phyloP scores from a whole-genome alignment of 495 filamentous ascomycete species.

The Paragyromitra xinjiangensis region DNA sequence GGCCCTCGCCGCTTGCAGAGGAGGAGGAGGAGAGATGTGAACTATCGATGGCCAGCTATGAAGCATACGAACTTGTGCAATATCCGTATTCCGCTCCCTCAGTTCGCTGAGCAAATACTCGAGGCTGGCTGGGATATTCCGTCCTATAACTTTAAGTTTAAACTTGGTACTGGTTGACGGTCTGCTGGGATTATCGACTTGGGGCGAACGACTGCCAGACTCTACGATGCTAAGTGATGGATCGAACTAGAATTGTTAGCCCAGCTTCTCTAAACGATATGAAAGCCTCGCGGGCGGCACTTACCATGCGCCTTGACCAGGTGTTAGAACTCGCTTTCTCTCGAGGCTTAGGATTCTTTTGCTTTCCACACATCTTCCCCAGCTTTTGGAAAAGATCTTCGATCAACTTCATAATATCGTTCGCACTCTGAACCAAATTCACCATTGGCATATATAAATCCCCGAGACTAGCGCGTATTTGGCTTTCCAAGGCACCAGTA shows the following conservation, averaged over 20 bases:
- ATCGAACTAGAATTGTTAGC: not conserved
- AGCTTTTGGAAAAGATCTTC: not conserved
- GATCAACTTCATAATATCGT: not conserved
- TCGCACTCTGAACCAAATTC: not conserved
- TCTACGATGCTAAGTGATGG: not conserved
- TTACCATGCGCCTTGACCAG: not conserved
- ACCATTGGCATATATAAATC: not conserved
- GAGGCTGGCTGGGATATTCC: not conserved
- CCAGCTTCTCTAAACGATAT: not conserved
- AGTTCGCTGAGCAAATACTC: not conserved
- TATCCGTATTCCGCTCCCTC: not conserved
- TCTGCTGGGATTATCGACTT: not conserved
- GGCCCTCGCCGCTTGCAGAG: not conserved
- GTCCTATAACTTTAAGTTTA: not conserved
- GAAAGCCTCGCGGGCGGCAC: not conserved
- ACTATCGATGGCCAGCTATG: not conserved
- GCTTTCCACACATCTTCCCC: not conserved
- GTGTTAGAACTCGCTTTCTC: not conserved
- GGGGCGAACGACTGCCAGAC: not conserved
- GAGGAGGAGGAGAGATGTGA: not conserved
- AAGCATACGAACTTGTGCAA: not conserved
- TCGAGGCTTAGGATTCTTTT: not conserved
- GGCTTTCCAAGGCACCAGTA: not conserved
- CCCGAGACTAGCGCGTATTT: slow-evolving; percentile 3
- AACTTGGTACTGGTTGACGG: not conserved